Conservation (phyloP, 106 monocot genomes). For the Agapanthus africanus region DNA sequence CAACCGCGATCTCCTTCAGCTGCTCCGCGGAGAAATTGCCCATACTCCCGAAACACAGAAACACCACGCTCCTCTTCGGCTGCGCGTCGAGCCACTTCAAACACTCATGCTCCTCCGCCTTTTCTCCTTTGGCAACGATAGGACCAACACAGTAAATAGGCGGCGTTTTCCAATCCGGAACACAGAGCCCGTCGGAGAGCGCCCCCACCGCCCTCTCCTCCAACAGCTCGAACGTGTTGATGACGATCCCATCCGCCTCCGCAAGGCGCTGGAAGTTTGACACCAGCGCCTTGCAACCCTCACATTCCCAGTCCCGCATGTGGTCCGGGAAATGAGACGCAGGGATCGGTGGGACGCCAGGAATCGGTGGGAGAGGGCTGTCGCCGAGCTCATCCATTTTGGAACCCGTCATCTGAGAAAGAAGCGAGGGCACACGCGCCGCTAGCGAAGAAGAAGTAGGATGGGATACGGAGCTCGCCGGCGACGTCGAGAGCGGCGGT, state of each 20-base stretch:
- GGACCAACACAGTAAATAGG: constrained; percentile 16
- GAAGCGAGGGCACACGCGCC: neutral
- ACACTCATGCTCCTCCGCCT: constrained; percentile 12
- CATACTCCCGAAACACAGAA: constrained; percentile 44
- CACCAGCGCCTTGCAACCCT: constrained; percentile 2
- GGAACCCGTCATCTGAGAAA: neutral
- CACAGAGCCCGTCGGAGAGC: constrained; percentile 18
- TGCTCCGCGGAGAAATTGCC: constrained; percentile 23
- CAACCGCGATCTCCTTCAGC: constrained; percentile 30
- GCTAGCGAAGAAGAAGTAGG: constrained; percentile 1
- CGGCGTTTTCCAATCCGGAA: constrained; percentile 5
- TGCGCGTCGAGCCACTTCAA: constrained; percentile 30
- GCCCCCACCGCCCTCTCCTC: constrained; percentile 24
- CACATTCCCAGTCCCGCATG: constrained; percentile 10
- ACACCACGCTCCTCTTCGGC: constrained; percentile 37
- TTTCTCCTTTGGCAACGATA: neutral
- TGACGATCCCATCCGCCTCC: constrained; percentile 22
- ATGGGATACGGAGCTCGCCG: neutral
- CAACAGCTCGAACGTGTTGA: constrained; percentile 46
- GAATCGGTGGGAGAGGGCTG: constrained; percentile 12
- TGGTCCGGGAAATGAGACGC: constrained; percentile 12
- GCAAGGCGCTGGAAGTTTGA: neutral
- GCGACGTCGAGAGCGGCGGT: neutral
- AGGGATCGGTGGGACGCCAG: constrained; percentile 20
- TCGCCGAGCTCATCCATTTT: constrained; percentile 19